Conservation (phyloP, 805 yeast species). For the Metschnikowia shivogae region DNA sequence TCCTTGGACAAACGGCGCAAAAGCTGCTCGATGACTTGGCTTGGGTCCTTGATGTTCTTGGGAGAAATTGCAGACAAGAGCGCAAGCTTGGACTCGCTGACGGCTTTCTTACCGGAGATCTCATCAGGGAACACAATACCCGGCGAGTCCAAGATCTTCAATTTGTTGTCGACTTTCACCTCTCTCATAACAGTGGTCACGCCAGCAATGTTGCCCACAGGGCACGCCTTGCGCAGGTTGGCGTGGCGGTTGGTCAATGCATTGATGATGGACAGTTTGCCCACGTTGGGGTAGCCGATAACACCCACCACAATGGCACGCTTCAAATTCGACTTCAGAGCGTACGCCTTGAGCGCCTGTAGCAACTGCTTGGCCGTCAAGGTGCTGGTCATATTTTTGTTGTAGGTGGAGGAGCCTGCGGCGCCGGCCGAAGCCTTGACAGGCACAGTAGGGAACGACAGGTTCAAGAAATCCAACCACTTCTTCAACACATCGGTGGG, state of each 20-base stretch:
- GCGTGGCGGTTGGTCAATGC: slow-evolving; percentile 81
- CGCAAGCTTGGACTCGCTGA: slow-evolving; percentile 74
- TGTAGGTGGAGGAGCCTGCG: slow-evolving; percentile 61
- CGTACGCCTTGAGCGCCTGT: slow-evolving; percentile 79
- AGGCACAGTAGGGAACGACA: slow-evolving; percentile 89
- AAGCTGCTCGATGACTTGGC: slow-evolving; percentile 72
- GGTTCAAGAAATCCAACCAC: slow-evolving; percentile 78
- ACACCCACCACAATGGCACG: slow-evolving; percentile 92
- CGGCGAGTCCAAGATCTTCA: slow-evolving; percentile 89
- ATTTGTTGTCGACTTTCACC: slow-evolving; percentile 85
- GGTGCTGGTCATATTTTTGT: slow-evolving; percentile 66
- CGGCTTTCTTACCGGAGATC: slow-evolving; percentile 34
- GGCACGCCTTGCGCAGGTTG: slow-evolving; percentile 66
- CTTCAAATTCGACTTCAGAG: slow-evolving; percentile 77
- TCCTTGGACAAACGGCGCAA: slow-evolving; percentile 73
- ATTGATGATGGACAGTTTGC: slow-evolving; percentile 91
- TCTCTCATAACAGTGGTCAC: slow-evolving; percentile 90
- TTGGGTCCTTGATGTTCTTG: slow-evolving; percentile 78
- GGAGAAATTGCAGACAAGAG: slow-evolving; percentile 87
- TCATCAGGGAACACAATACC: slow-evolving; percentile 93
- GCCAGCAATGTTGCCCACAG: slow-evolving; percentile 97
- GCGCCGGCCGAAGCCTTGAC: slow-evolving; percentile 77
- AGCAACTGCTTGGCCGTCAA: slow-evolving; percentile 71
- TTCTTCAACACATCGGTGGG: slow-evolving; percentile 79
- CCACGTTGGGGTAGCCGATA: slow-evolving; percentile 96